A percentile compares a stretch with the other conserved stretches of the same genome.
These are phyloP conservation scores for Mycena metata DNA, from an alignment of 768 basidiomycete species.

Conservation along the genomic window DNA sequence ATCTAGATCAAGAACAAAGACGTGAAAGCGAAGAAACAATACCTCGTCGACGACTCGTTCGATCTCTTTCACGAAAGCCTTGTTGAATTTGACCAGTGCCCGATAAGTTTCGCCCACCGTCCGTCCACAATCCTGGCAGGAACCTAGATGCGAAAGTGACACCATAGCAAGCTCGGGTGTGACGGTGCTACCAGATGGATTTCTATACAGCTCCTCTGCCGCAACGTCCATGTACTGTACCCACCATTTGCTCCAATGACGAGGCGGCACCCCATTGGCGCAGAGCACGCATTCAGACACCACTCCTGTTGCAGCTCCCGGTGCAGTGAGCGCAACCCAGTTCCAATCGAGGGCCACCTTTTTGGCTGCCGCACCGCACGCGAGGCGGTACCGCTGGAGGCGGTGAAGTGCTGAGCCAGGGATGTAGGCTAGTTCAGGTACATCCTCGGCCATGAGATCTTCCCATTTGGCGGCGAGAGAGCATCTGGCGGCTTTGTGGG, in stretches of 20 bases:
- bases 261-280: conserved; percentile 26
- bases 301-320: conserved; percentile 30
- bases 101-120: conserved; percentile 25
- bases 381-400: conserved; percentile 39
- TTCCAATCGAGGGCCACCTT: conserved; percentile 28
- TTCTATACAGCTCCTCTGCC: conserved; percentile 28
- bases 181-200: conserved; percentile 24
- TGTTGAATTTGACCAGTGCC: conserved; percentile 21
- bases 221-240: conserved; percentile 28
- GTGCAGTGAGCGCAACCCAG: conserved; percentile 22
- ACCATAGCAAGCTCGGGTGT: conserved; percentile 27
- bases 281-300: conserved; percentile 24
- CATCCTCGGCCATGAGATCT: conserved; percentile 50
- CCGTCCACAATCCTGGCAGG: conserved; percentile 22
- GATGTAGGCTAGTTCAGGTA: conserved; percentile 54
- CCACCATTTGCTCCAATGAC: conserved; percentile 37
- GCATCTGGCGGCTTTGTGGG: conserved; percentile 50
- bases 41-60: conserved; percentile 28
- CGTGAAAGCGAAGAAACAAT: not conserved
- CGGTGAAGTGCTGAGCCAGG: conserved; percentile 52
- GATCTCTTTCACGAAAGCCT: conserved; percentile 22
- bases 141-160: conserved; percentile 17
- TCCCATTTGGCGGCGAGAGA: conserved; percentile 45
- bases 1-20: not conserved
- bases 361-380: conserved; percentile 26